Conservation (phyloP, 2,329 filamentous ascomycete species). For the Colletotrichum tofieldiae region DNA sequence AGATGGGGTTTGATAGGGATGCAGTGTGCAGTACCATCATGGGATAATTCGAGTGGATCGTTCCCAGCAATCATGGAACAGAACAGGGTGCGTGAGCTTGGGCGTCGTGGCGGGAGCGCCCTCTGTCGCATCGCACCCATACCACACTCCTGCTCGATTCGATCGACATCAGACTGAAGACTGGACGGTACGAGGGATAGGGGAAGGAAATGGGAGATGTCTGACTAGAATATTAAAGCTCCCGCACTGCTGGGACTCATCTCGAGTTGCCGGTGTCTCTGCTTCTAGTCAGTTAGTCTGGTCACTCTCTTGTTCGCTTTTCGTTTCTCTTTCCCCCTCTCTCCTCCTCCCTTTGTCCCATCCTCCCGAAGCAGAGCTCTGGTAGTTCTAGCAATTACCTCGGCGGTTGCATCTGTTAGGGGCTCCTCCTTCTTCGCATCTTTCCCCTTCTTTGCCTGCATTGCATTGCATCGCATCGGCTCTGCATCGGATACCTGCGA, state of each 20-base stretch:
- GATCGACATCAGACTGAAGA: constrained; percentile 37
- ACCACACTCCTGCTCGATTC: constrained; percentile 25
- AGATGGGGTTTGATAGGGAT: constrained; percentile 2
- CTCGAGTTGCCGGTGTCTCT: not conserved
- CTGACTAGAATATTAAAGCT: constrained; percentile 33
- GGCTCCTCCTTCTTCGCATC: constrained; percentile 43
- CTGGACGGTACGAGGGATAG: not conserved
- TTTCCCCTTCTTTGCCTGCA: constrained; percentile 40
- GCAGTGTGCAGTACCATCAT: not conserved
- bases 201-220: not conserved
- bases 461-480: constrained; percentile 41
- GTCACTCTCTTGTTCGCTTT: constrained; percentile 37
- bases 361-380: constrained; percentile 61
- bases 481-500: not conserved
- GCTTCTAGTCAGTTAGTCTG: constrained; percentile 36
- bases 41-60: constrained; percentile 21
- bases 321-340: constrained; percentile 16
- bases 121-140: constrained; percentile 32
- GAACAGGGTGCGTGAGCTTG: constrained; percentile 16
- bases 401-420: constrained; percentile 50
- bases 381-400: constrained; percentile 58
- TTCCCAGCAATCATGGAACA: constrained; percentile 7
- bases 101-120: constrained; percentile 26
- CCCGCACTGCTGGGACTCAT: constrained; percentile 8
- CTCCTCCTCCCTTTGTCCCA: constrained; percentile 37